Base-by-base conservation (phyloP, 306 rosid species). In the Prunus mume region DNA sequence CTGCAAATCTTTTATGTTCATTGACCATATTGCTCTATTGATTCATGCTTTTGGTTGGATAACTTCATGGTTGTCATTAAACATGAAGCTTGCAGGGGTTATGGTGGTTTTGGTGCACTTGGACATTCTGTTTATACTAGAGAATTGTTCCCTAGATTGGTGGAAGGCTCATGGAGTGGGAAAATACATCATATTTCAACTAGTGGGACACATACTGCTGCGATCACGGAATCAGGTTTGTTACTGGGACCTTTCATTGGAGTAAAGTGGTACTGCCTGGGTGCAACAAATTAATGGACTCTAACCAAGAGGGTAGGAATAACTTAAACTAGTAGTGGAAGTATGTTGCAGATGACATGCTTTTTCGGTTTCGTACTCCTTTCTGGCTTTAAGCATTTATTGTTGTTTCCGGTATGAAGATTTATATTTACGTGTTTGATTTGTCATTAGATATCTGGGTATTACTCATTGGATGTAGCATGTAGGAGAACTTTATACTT, bases 21-120 rank as follows among this genome's bases (percentile, higher is more conserved):
- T 38, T 51, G 71, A 12, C 8, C 20, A 27, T 41, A 11, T 18
- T 73, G 43, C 43, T 60, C 13, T 73, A 3, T 17, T 5, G 3
- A 12, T 19, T 38, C 38, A 24, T 63, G 46, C 7, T 67, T 47
- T 27, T 83, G 77, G 72, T 73, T 75, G 79, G 74, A 68, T 73
- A 78, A 78, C 73, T 70, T 85, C 63, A 82, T 80, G 60, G 68
- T 80, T 71, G 56, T 80, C 85, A 64, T 82, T 76, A 86, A 84
- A 81, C 72, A 69, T 79, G 83, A 88, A 91, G 95, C 86, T 83
- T 84, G 83, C 96, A 95, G 98, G 97, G 99, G 99, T 77, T 95
- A 92, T 76, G 99, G 99, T 56, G 99, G 97, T 61, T 95, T 95
- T 83, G 99, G 97, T 75, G 91, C 99, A 11, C 99, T 95, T 77